Conservation (phyloP, 2,329 filamentous ascomycete species). For the Teratosphaeria nubilosa region DNA sequence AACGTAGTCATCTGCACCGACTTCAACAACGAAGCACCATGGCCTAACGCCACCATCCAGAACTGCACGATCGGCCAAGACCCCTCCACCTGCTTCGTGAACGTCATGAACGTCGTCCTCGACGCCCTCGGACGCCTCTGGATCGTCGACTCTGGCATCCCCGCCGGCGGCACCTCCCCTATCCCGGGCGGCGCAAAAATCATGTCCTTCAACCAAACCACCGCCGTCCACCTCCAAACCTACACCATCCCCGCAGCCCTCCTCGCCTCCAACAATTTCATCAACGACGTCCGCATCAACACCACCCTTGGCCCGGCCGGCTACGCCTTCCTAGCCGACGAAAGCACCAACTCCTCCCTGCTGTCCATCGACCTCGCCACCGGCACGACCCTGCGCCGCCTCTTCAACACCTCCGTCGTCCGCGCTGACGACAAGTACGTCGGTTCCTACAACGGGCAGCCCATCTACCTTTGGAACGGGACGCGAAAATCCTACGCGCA, state of each 20-base stretch:
- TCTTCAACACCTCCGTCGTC: slow-evolving; percentile 30
- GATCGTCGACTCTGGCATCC: slow-evolving; percentile 34
- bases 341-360: slow-evolving; percentile 28
- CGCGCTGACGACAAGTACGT: slow-evolving; percentile 32
- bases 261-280: slow-evolving; percentile 27
- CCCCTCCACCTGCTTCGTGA: slow-evolving; percentile 34
- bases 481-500: slow-evolving; percentile 13
- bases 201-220: slow-evolving; percentile 31
- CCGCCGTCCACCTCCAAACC: slow-evolving; percentile 24
- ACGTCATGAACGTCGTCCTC: slow-evolving; percentile 36
- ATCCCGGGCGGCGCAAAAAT: slow-evolving; percentile 31
- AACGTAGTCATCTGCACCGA: slow-evolving; percentile 31
- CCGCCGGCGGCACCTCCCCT: slow-evolving; percentile 17
- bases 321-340: slow-evolving; percentile 35
- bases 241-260: slow-evolving; percentile 29
- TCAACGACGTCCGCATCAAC: slow-evolving; percentile 36
- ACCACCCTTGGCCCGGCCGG: slow-evolving; percentile 31
- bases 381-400: slow-evolving; percentile 26
- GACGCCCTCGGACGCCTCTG: slow-evolving; percentile 31
- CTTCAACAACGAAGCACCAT: slow-evolving; percentile 30
- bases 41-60: slow-evolving; percentile 32
- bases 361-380: slow-evolving; percentile 31
- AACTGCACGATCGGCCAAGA: slow-evolving; percentile 31
- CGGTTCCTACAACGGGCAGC: slow-evolving; percentile 26
- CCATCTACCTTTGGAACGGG: slow-evolving; percentile 19